Evolutionary conservation across 2,329 filamentous ascomycete species (phyloP), one percentile per base, ranked within the genome.

Genomic region (Fusarium sp.): DNA sequence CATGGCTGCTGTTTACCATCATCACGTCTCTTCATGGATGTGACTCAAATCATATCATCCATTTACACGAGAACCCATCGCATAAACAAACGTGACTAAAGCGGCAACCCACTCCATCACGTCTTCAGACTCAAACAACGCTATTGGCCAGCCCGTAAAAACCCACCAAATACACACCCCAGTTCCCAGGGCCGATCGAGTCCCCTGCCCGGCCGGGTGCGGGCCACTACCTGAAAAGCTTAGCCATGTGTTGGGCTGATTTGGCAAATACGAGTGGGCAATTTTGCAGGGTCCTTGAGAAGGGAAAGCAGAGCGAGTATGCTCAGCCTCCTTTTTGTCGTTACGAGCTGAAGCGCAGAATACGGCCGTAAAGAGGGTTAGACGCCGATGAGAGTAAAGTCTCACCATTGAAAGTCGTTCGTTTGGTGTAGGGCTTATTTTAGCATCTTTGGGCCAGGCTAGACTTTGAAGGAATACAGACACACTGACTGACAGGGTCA

Each of bases 201-300:
- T 37, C 33, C 56, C 33, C 22, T 37, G 56, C 35, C 22, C 43
- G 16, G 56, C 16, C 22, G 22, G 16, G 9, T 5, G 18, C 37
- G 37, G 37, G 20, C 37, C 50, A 2, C n/a, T 31, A 3, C 22
- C 58, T 48, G 58, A 14, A 48, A 61, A 61, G 58, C 58, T 61
- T 61, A 43, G 57, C 57, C 37, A 43, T 20, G 41, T 37, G 33
- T 57, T 57, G n/a, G 54, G 20, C 20, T 35, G 39, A 58, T 39
- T 39, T 58, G 57, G 56, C 37, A 61, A 60, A 63, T 63, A 63
- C 60, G 60, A 54, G 48, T 54, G 27, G 48, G 48, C 48, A 54
- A 54, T 54, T 54, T 48, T 54, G 18, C 48, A 54, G 48, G 48
- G 45, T 11, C 43, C 43, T 24, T 14, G 24, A n/a, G 18, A 9